A percentile compares a stretch with the other conserved stretches of the same genome.
Conservation (phyloP, 2,329 filamentous ascomycete genomes). For the Phialophora macrospora region DNA sequence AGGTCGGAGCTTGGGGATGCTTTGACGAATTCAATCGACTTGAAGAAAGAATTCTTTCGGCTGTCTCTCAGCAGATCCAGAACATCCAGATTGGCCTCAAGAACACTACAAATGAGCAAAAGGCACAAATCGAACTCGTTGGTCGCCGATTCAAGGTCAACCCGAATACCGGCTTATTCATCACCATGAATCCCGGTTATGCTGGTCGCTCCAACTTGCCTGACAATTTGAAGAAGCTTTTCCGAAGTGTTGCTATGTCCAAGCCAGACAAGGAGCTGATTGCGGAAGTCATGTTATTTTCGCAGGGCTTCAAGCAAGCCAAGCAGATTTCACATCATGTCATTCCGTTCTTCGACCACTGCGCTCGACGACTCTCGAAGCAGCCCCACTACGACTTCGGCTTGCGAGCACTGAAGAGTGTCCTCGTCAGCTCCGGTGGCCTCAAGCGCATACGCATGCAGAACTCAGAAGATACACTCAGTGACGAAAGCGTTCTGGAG, state of each 20-base stretch:
- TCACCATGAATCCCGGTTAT: conserved; percentile 99
- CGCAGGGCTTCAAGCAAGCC: conserved; percentile 96
- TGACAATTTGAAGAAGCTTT: conserved; percentile 99
- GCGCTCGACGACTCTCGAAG: conserved; percentile 79
- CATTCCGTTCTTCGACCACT: conserved; percentile 97
- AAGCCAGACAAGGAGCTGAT: conserved; percentile 99
- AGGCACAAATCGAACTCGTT: conserved; percentile 89
- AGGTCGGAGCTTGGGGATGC: conserved; percentile 98
- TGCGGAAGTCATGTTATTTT: conserved; percentile 99
- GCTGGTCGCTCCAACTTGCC: conserved; percentile 96
- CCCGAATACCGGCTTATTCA: conserved; percentile 95
- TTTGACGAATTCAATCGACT: conserved; percentile 99
- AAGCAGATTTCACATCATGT: conserved; percentile 93
- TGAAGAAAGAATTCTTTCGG: conserved; percentile 95
- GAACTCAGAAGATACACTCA: conserved; percentile 66
- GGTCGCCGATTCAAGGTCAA: conserved; percentile 90
- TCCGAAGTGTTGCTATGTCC: conserved; percentile 99
- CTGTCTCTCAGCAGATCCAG: conserved; percentile 98
- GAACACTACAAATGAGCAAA: conserved; percentile 78
- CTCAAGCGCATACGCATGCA: conserved; percentile 81
- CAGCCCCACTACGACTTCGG: conserved; percentile 99
- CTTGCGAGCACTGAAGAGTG: conserved; percentile 95
- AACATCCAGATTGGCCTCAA: conserved; percentile 97
- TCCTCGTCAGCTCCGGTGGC: conserved; percentile 94
- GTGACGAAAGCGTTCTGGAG: conserved; percentile 67